phyloP scores from a whole-genome alignment of 331 rosid species.

The Malus hybrid region DNA sequence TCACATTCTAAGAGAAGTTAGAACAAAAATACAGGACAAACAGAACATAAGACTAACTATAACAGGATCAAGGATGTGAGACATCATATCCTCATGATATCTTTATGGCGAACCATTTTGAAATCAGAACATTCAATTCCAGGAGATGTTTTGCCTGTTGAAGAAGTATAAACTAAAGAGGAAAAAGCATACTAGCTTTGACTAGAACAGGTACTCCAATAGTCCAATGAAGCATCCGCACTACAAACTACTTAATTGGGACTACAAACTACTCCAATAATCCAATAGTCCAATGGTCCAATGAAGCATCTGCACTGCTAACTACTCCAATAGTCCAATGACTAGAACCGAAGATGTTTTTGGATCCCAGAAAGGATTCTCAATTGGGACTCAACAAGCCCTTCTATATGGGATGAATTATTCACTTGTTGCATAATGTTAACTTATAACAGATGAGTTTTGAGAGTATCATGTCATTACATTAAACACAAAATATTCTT shows the following conservation, averaged over 20 bases:
- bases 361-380: not conserved
- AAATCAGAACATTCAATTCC: not conserved
- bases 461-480: not conserved
- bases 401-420: not conserved
- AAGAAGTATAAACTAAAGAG: not conserved
- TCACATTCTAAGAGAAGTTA: slow-evolving; percentile 3
- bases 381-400: not conserved
- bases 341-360: not conserved
- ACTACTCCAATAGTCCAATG: not conserved
- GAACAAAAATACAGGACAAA: not conserved
- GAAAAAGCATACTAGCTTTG: not conserved
- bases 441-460: not conserved
- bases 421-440: not conserved
- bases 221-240: not conserved
- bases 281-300: no score
- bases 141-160: not conserved
- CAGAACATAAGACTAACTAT: not conserved
- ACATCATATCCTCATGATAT: not conserved
- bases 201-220: not conserved
- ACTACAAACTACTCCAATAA: no score
- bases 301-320: no score
- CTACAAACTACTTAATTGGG: no score
- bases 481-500: not conserved
- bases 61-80: not conserved
- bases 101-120: no score